Evolutionary conservation across 768 basidiomycete species (phyloP).

Genomic region (Chiua virens): DNA sequence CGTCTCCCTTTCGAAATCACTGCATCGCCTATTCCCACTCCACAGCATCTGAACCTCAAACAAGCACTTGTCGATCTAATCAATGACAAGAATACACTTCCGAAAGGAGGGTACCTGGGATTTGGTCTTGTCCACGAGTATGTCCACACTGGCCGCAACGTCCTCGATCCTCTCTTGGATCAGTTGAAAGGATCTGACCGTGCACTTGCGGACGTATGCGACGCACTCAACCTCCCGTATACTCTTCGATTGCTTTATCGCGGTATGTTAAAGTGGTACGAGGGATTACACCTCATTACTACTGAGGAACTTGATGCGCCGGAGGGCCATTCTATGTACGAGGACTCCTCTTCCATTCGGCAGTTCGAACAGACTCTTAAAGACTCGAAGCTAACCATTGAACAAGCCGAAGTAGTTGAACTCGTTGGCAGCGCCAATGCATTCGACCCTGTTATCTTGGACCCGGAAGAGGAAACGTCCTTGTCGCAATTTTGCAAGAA

Average conservation of each 20-base stretch:
- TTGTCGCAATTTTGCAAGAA: too few relatives aligned
- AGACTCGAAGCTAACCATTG: too few relatives aligned
- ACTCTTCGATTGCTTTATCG: slow-evolving; percentile 5
- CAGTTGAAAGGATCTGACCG: slow-evolving; percentile 18
- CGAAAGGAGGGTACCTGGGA: slow-evolving; percentile 3
- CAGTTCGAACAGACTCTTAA: background rate
- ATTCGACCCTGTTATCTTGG: too few relatives aligned
- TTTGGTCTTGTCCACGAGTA: slow-evolving; percentile 15
- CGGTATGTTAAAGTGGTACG: too few relatives aligned
- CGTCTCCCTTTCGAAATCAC: background rate
- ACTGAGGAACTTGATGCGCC: background rate
- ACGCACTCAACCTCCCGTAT: background rate
- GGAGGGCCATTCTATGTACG: too few relatives aligned
- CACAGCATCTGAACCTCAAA: too few relatives aligned
- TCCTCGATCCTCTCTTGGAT: background rate
- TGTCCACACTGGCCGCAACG: background rate
- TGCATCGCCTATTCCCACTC: background rate
- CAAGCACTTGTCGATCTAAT: background rate
- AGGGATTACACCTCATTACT: background rate
- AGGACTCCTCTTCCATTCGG: fast-evolving
- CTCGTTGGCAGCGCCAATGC: background rate
- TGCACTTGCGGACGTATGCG: slow-evolving; percentile 2
- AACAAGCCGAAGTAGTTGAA: slow-evolving; percentile 4
- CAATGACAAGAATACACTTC: background rate
- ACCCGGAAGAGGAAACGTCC: too few relatives aligned